Base-by-base conservation (phyloP, 306 rosid genomes). In the Cucurbita argyrosperma region DNA sequence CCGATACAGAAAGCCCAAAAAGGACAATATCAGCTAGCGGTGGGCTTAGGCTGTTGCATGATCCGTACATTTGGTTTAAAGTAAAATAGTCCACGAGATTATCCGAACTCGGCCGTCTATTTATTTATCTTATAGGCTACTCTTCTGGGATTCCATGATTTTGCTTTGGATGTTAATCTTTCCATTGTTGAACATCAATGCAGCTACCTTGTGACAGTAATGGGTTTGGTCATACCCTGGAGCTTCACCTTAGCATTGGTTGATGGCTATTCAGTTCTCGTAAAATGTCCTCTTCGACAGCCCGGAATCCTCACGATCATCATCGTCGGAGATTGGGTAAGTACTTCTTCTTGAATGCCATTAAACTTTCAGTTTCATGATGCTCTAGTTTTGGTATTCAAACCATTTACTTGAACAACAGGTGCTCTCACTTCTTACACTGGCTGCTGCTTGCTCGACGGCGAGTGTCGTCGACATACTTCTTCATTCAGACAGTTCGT, bases 191-290 rank as follows among this genome's bases (percentile, higher is more conserved):
- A 11, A 45, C 42, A 37, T 76, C 73, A 74, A 52, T 50, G 72
- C 80, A 92, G 97, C 84, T 92, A 82, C 81, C 81, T 92, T 79
- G 96, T 92, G 47, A 90, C 96, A 55, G 80, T 88, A 56, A 92
- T 92, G 96, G 95, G 96, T 76, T 82, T 92, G 86, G 90, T 84
- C 60, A 92, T 92, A 78, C 96, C 96, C 45, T 90, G 96, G 97
- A 92, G 92, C 79, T 88, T 92, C 85, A 85, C 96, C 46, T 88
- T 92, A 72, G 94, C 97, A 78, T 19, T 92, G 74, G 90, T 92
- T 43, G 96, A 92, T 79, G 96, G 88, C 42, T 90, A 92, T 82
- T 90, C 92, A 10, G 87, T 90, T 78, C 75, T 92, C 46, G 79
- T 85, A 26, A 88, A 84, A 79, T 84, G 90, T 56, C 90, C 95